A percentile compares a stretch with the other conserved stretches of the same genome.
Evolutionary conservation across 805 yeast genomes (phyloP).

Genomic region (Teunomyces pallodes): DNA sequence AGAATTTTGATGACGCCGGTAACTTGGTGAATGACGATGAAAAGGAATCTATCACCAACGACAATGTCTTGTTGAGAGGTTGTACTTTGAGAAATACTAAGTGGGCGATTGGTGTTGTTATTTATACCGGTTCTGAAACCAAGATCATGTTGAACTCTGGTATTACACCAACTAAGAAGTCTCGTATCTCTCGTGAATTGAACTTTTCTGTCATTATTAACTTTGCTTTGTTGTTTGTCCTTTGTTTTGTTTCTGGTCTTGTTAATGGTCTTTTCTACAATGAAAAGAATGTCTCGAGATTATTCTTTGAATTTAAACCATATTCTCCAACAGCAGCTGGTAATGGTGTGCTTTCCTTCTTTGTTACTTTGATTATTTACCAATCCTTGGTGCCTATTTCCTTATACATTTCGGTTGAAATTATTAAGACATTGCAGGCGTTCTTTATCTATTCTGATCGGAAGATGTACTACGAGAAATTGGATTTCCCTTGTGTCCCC

Average conservation of each 20-base stretch:
- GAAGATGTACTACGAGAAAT: slow-evolving; percentile 60
- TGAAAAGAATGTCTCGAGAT: slow-evolving; percentile 47
- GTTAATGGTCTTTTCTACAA: slow-evolving; percentile 68
- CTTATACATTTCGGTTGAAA: slow-evolving; percentile 75
- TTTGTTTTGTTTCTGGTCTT: slow-evolving; percentile 69
- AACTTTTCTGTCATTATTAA: slow-evolving; percentile 69
- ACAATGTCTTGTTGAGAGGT: slow-evolving; percentile 71
- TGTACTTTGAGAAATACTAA: slow-evolving; percentile 76
- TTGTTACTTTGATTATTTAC: slow-evolving; percentile 72
- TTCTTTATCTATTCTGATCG: slow-evolving; percentile 76
- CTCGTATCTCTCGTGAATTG: slow-evolving; percentile 70
- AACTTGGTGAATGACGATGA: slow-evolving; percentile 32
- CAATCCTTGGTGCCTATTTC: slow-evolving; percentile 84
- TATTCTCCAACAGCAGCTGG: slow-evolving; percentile 62
- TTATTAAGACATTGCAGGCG: slow-evolving; percentile 79
- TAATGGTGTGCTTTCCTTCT: slow-evolving; percentile 70
- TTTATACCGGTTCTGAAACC: slow-evolving; percentile 75
- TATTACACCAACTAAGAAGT: slow-evolving; percentile 71
- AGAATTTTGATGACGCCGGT: slow-evolving; percentile 31
- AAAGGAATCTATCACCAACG: slow-evolving; percentile 67
- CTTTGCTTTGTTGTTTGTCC: slow-evolving; percentile 57
- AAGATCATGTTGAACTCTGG: slow-evolving; percentile 83
- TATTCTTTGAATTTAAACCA: slow-evolving; percentile 67
- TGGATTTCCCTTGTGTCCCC: slow-evolving; percentile 82
- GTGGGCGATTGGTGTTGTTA: slow-evolving; percentile 78